Evolutionary conservation across 2,329 filamentous ascomycete genomes (phyloP).

Genomic region (Aspergillus fructus): DNA sequence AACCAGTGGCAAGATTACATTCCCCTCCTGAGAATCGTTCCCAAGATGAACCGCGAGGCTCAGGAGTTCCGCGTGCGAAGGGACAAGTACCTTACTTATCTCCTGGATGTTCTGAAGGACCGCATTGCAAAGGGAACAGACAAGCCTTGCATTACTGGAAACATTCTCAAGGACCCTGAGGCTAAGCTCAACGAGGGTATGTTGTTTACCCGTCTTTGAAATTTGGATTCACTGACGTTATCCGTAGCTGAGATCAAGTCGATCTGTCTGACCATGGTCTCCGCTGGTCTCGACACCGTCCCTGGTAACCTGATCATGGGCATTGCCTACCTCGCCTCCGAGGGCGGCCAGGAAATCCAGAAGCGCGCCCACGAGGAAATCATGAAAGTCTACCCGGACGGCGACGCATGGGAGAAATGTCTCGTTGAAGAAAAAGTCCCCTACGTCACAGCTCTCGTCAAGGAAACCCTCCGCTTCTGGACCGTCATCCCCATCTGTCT

Average conservation of each 20-base stretch:
- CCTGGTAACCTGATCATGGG: conserved; percentile 78
- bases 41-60: conserved; percentile 62
- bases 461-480: conserved; percentile 76
- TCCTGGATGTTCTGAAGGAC: conserved; percentile 61
- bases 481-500: conserved; percentile 78
- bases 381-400: conserved; percentile 67
- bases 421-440: conserved; percentile 72
- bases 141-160: conserved; percentile 67
- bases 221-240: conserved; percentile 32
- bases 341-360: conserved; percentile 69
- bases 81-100: conserved; percentile 62
- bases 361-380: conserved; percentile 69
- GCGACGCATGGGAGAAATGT: conserved; percentile 74
- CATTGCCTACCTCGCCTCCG: conserved; percentile 70
- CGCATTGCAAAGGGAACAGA: conserved; percentile 63
- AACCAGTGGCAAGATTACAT: conserved; percentile 87
- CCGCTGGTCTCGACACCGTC: conserved; percentile 77
- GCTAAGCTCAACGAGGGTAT: conserved; percentile 66
- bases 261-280: conserved; percentile 80
- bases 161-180: conserved; percentile 69
- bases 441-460: conserved; percentile 75
- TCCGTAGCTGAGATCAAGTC: conserved; percentile 70
- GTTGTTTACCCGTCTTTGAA: conserved; percentile 1
- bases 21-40: conserved; percentile 67
- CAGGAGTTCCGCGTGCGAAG: conserved; percentile 66